phyloP scores from a whole-genome alignment of 2,329 filamentous ascomycete genomes.

The Aspergillus sp. region DNA sequence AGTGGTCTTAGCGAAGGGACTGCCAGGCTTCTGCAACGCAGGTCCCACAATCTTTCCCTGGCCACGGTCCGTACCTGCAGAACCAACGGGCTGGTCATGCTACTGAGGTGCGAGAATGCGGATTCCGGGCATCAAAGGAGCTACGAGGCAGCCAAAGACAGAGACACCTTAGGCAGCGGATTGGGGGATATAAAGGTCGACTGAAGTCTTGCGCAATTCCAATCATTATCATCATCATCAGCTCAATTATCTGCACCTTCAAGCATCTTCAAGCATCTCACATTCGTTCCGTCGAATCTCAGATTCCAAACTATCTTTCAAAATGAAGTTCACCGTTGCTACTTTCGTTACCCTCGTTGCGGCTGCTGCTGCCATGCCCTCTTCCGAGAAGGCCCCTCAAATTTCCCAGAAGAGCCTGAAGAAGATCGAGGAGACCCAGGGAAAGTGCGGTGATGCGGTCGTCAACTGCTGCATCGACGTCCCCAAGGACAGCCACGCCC shows the following conservation, averaged over 20 bases:
- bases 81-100: too few species aligned
- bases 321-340: neutral
- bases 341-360: neutral
- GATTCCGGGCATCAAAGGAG: neutral
- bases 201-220: neutral
- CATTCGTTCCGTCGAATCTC: neutral
- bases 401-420: neutral
- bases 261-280: neutral
- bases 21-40: neutral
- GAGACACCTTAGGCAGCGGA: neutral
- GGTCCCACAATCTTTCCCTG: neutral
- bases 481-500: neutral
- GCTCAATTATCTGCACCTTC: neutral
- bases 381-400: neutral
- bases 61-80: neutral
- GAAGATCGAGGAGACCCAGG: neutral
- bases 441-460: neutral
- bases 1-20: neutral
- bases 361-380: neutral
- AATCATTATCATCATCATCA: neutral
- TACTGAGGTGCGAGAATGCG: too few species aligned
- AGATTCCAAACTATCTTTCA: neutral
- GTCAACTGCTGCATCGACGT: neutral
- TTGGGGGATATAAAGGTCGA: neutral
- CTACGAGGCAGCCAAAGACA: too few species aligned